Conservation (phyloP, 164 flowering plant genomes). For the Buxus sempervirens region DNA sequence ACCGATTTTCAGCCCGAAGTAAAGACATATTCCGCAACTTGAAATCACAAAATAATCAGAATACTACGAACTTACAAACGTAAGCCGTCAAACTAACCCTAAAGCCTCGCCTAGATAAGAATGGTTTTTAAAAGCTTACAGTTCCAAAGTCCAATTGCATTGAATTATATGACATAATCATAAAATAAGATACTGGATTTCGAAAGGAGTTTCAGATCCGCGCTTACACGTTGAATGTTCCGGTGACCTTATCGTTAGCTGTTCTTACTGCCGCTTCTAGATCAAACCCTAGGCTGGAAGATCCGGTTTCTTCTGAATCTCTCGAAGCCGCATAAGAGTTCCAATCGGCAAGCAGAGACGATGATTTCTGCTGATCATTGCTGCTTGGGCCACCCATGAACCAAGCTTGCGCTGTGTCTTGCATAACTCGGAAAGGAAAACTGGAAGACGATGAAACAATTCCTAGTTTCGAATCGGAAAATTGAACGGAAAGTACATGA, state of each 20-base stretch:
- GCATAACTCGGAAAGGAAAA: slow-evolving; percentile 13
- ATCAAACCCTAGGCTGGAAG: slow-evolving; percentile 55
- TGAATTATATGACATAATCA: not conserved
- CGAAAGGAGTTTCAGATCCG: not conserved
- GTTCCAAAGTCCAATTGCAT: too few relatives aligned
- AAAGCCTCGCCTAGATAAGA: too few relatives aligned
- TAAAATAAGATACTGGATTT: not conserved
- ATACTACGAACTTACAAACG: too few relatives aligned
- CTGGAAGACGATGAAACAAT: not conserved
- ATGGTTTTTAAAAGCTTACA: too few relatives aligned
- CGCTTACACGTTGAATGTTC: slow-evolving; percentile 79
- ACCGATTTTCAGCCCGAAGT: not conserved
- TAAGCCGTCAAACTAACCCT: too few relatives aligned
- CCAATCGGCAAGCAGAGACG: slow-evolving; percentile 90
- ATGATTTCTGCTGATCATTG: slow-evolving; percentile 30
- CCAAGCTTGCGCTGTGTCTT: slow-evolving; percentile 63
- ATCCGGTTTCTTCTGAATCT: slow-evolving; percentile 29
- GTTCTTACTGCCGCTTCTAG: slow-evolving; percentile 78
- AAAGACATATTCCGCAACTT: not conserved
- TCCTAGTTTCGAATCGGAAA: not conserved
- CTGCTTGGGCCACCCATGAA: slow-evolving; percentile 45
- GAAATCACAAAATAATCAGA: not conserved
- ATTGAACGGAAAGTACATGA: not conserved
- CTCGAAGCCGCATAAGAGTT: slow-evolving; percentile 70
- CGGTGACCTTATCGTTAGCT: slow-evolving; percentile 83